Evolutionary conservation across 73 alveolate genomes (phyloP).

Genomic region (Stentor coeruleus): DNA sequence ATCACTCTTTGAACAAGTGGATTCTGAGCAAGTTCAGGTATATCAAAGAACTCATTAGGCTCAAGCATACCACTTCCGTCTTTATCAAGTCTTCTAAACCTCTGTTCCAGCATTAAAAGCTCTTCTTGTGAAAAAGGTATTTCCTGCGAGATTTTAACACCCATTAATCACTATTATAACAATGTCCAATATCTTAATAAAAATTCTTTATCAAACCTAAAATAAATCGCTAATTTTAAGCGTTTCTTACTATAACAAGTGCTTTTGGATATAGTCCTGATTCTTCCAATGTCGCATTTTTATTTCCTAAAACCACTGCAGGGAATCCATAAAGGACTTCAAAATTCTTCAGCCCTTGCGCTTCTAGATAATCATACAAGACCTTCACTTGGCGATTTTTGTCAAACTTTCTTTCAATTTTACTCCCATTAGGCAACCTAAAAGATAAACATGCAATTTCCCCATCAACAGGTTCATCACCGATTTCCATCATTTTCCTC

Average conservation of each 20-base stretch:
- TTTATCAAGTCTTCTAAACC: constrained; percentile 80
- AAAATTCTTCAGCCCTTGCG: neutral
- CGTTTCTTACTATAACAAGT: neutral
- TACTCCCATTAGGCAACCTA: constrained; percentile 10
- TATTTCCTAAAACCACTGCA: neutral
- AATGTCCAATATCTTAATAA: neutral
- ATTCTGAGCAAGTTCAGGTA: constrained; percentile 77
- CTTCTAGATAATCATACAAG: constrained; percentile 10
- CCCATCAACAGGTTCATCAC: neutral
- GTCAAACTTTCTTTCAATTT: constrained; percentile 10
- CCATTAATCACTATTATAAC: neutral
- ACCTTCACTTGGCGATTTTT: neutral
- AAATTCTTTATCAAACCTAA: neutral
- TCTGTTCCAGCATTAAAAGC: constrained; percentile 67
- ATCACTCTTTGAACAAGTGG: constrained; percentile 72
- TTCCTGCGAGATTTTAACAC: too few species aligned
- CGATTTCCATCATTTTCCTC: neutral
- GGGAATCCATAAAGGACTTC: neutral
- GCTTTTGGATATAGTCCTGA: constrained; percentile 20
- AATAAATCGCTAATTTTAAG: constrained; percentile 2
- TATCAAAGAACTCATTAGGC: constrained; percentile 68
- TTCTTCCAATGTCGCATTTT: neutral
- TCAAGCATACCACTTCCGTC: constrained; percentile 88
- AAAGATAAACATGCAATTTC: neutral
- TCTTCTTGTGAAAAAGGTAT: constrained; percentile 53